A percentile compares a stretch with the other conserved stretches of the same genome.
These are phyloP conservation scores for Auriscalpium vulgare DNA, from an alignment of 768 basidiomycete genomes.

Conservation along the genomic window DNA sequence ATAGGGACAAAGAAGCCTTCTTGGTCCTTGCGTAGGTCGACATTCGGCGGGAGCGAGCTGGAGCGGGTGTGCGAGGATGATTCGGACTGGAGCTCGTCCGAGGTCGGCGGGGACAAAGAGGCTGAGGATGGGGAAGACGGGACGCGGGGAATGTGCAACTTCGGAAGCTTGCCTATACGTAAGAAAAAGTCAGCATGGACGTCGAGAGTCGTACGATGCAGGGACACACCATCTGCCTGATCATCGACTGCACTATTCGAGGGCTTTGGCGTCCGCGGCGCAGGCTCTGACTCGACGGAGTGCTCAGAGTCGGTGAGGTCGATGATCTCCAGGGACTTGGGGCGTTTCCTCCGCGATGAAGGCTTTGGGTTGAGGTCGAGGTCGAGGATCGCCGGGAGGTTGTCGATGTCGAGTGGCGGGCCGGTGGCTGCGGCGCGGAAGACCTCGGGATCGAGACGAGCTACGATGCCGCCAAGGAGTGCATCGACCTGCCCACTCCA, in stretches of 20 bases:
- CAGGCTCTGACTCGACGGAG: constrained; percentile 32
- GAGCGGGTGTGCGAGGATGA: constrained; percentile 19
- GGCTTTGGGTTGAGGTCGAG: constrained; percentile 12
- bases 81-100: constrained; percentile 21
- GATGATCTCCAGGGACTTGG: constrained; percentile 12
- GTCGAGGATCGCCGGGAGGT: constrained; percentile 17
- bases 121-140: constrained; percentile 14
- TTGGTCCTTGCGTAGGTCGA: constrained; percentile 45
- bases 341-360: constrained; percentile 3
- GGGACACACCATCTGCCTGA: constrained; percentile 24
- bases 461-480: constrained; percentile 9
- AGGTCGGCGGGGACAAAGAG: constrained; percentile 43
- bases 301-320: constrained; percentile 39
- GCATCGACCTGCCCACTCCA: constrained; percentile 5
- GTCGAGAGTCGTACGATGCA: no score
- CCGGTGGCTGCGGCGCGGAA: constrained; percentile 7
- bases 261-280: constrained; percentile 45
- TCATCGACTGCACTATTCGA: constrained; percentile 10
- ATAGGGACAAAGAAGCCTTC: constrained; percentile 43
- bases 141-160: constrained; percentile 7
- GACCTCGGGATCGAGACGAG: constrained; percentile 3
- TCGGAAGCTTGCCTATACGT: constrained; percentile 2
- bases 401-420: constrained; percentile 3
- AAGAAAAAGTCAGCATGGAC: no score
- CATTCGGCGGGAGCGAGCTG: constrained; percentile 25